Evolutionary conservation across 345 rosid genomes (phyloP), one percentile per base, ranked within the genome.

Genomic region (Erucastrum elatum): DNA sequence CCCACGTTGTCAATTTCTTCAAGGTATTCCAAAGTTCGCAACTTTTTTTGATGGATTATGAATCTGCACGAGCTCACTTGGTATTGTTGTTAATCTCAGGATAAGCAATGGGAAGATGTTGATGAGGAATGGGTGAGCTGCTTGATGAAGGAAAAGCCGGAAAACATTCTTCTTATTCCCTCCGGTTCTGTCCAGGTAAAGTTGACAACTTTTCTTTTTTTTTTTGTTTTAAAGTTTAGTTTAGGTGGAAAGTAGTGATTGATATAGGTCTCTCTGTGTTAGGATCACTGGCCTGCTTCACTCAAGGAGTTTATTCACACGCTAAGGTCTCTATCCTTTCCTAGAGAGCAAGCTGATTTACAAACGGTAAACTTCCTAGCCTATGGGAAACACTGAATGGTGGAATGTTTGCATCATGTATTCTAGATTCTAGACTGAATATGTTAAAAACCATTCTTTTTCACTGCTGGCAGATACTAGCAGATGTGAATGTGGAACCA

Each of bases 231-330:
- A 21, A 29, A 29, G 31, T 29, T 29, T 29, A 27, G 31, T n/a
- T 13, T 6, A 35, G 55, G 17, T 65, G 61, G 37, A 34, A 35
- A 8, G 41, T 29, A 35, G 15, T 29, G 13, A 58, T 2, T 41
- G 29, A 29, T 51, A 15, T 26, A 49, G 60, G 8, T 79, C 51
- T 21, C 21, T 21, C 21, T 51, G 10, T 72, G 34, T 21, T 65
- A 94, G 96, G 94, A 88, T 77, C 87, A 88, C 77, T 92, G 97
- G 97, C 97, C 97, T 70, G 81, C 71, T 85, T 92, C 98, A 37
- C 91, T 92, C 29, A 87, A 87, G 84, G 80, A 88, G 0, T 94
- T 92, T 79, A 49, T 92, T 75, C 81, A 74, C 58, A 78, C 86
- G 41, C 58, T 88, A 81, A 85, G 82, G 84, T 90, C 90, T 80